These are phyloP conservation scores for Maudiozyma turicensis DNA, from an alignment of 805 yeast genomes.

Conservation along the genomic window DNA sequence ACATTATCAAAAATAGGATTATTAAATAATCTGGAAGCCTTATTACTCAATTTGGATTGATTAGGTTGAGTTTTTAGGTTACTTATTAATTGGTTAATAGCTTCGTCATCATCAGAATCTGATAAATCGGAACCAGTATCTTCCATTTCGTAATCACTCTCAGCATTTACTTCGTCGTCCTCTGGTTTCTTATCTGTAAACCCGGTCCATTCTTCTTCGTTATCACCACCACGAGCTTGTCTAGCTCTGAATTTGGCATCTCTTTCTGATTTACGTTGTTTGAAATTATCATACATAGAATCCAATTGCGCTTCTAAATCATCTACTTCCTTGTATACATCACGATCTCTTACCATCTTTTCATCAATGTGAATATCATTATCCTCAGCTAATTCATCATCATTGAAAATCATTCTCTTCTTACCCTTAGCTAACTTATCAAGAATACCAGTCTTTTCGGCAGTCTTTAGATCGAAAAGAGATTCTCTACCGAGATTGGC, in stretches of 20 bases:
- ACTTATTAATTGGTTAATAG: constrained; percentile 49
- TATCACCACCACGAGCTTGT: constrained; percentile 62
- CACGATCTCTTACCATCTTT: constrained; percentile 28
- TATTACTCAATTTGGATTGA: constrained; percentile 29
- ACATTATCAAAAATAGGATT: constrained; percentile 46
- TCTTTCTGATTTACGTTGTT: constrained; percentile 55
- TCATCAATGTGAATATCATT: constrained; percentile 50
- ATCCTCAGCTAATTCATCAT: constrained; percentile 44
- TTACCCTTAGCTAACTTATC: constrained; percentile 70
- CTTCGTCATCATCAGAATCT: constrained; percentile 66
- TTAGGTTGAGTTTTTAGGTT: constrained; percentile 42
- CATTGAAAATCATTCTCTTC: constrained; percentile 47
- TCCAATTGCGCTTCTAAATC: constrained; percentile 75
- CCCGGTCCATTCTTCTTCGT: constrained; percentile 74
- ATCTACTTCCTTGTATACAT: constrained; percentile 42
- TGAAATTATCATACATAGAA: constrained; percentile 66
- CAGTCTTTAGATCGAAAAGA: constrained; percentile 72
- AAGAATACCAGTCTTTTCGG: constrained; percentile 78
- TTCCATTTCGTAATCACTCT: constrained; percentile 34
- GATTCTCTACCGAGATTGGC: constrained; percentile 70
- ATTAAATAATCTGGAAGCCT: constrained; percentile 39
- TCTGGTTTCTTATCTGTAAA: constrained; percentile 41
- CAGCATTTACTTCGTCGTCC: constrained; percentile 28
- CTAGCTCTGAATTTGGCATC: constrained; percentile 64
- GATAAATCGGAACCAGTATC: constrained; percentile 35